phyloP scores from a whole-genome alignment of 495 filamentous ascomycete species.

The Aspergillus panamensis region DNA sequence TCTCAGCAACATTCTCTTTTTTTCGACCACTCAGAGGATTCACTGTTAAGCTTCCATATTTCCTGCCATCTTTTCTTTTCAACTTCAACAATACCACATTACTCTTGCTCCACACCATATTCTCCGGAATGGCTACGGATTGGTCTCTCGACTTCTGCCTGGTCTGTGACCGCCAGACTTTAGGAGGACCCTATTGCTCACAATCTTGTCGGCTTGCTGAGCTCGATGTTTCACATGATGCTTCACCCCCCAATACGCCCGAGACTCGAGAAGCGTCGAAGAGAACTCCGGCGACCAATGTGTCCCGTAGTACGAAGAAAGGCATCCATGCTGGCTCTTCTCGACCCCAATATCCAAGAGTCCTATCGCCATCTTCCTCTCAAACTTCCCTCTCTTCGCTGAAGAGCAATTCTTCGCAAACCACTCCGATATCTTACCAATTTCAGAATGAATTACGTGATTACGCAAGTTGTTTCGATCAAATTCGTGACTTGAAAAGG shows the following conservation, averaged over 20 bases:
- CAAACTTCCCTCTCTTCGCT: conserved; percentile 82
- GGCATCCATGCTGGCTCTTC: conserved; percentile 27
- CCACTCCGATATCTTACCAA: conserved; percentile 63
- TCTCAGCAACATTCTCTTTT: too few species aligned
- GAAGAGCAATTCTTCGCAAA: conserved; percentile 55
- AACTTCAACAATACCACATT: too few species aligned
- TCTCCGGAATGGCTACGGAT: conserved; percentile 59
- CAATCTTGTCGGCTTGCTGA: conserved; percentile 89
- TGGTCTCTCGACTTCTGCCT: conserved; percentile 96
- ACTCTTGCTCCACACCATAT: background rate
- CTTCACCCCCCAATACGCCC: conserved; percentile 15
- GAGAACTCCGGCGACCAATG: background rate
- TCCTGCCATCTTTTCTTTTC: too few species aligned
- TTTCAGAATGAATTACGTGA: conserved; percentile 75
- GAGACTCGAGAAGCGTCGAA: conserved; percentile 39
- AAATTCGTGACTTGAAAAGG: conserved; percentile 63
- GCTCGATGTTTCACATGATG: conserved; percentile 61
- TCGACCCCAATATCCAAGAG: conserved; percentile 26
- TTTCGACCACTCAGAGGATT: too few species aligned
- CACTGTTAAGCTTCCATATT: too few species aligned
- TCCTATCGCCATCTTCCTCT: conserved; percentile 75
- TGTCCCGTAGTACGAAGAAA: conserved; percentile 39
- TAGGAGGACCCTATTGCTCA: conserved; percentile 80
- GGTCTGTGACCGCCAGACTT: conserved; percentile 84
- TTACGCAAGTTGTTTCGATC: conserved; percentile 87